phyloP scores from a whole-genome alignment of 345 rosid genomes.

The Sisymbrium altissimum region DNA sequence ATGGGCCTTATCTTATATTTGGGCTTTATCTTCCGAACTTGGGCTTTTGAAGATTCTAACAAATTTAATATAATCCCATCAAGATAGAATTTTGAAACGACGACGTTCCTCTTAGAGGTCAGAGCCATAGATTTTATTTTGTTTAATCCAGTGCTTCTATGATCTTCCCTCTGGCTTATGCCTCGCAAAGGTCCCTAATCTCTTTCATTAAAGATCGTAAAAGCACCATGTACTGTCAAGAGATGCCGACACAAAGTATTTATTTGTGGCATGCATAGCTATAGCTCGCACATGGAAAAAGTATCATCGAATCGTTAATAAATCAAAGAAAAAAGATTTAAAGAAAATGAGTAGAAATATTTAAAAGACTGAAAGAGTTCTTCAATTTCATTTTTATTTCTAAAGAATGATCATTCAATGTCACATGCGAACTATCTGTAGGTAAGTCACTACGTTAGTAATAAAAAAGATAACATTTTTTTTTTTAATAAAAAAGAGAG shows the following conservation, averaged over 20 bases:
- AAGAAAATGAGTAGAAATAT: background rate
- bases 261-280: conserved; percentile 91
- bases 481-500: no score
- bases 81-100: background rate
- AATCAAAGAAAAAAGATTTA: background rate
- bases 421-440: conserved; percentile 92
- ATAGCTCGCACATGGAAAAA: conserved; percentile 90
- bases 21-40: background rate
- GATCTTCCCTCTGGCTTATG: no score
- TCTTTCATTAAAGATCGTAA: conserved; percentile 83
- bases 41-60: background rate
- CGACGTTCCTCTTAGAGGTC: background rate
- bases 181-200: no score
- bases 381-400: conserved; percentile 50
- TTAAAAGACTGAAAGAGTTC: background rate
- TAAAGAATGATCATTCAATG: conserved; percentile 75
- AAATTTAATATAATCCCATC: background rate
- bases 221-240: conserved; percentile 95
- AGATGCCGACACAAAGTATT: conserved; percentile 93
- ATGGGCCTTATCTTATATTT: conserved; percentile 4
- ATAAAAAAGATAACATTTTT: no score
- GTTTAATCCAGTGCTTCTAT: no score
- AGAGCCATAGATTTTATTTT: no score
- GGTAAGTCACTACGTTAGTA: background rate
- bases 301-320: background rate